These are phyloP conservation scores for Penicillium janthinellum DNA, from an alignment of 2,329 filamentous ascomycete species.

Conservation along the genomic window DNA sequence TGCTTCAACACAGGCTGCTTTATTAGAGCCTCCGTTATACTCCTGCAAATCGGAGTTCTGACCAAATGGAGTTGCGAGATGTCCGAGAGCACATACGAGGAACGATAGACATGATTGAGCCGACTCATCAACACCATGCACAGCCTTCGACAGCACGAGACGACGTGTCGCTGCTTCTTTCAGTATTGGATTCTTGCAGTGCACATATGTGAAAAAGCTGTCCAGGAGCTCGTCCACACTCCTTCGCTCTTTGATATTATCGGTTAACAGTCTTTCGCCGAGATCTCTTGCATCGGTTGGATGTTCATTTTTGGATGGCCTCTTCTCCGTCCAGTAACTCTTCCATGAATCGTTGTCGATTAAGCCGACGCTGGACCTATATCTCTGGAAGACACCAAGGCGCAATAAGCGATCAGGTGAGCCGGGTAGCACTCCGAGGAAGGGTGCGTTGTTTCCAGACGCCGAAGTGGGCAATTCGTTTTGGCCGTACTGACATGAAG, in stretches of 20 bases:
- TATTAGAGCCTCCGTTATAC: not conserved
- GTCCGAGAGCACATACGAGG: not conserved
- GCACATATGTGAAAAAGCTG: not conserved
- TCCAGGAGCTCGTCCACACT: not conserved
- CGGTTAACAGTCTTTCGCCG: not conserved
- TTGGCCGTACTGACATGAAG: too few relatives aligned
- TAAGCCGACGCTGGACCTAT: not conserved
- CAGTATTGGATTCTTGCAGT: not conserved
- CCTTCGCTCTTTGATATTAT: not conserved
- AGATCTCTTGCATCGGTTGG: not conserved
- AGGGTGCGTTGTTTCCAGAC: not conserved
- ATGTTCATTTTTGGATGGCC: not conserved
- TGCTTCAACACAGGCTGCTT: not conserved
- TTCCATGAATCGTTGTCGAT: not conserved
- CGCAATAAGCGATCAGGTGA: not conserved
- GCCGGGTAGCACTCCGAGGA: not conserved
- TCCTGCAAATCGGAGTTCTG: not conserved
- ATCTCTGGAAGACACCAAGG: not conserved
- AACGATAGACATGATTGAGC: not conserved
- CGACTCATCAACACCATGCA: not conserved
- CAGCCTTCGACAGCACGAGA: not conserved
- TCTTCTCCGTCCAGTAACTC: not conserved
- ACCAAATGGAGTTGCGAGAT: not conserved
- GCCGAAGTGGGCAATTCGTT: not conserved
- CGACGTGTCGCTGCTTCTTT: not conserved